Evolutionary conservation across 2,329 filamentous ascomycete genomes (phyloP).

Genomic region (Camptophora hylomeconis): DNA sequence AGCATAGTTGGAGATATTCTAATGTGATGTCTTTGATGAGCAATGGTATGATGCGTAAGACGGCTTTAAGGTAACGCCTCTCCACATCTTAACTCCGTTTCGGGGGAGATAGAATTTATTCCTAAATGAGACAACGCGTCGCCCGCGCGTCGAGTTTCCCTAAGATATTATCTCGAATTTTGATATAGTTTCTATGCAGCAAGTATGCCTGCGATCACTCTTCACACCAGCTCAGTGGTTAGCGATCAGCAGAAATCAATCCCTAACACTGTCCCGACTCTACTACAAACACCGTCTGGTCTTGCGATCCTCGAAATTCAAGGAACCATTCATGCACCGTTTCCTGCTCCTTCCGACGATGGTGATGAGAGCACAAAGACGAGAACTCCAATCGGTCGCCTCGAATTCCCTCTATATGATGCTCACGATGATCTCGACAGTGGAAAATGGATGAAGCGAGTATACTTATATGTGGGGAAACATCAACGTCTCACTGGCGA

Average conservation of each 20-base stretch:
- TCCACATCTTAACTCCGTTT: no score
- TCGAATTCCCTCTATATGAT: constrained; percentile 64
- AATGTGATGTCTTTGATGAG: no score
- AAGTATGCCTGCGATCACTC: constrained; percentile 33
- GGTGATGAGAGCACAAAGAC: not conserved
- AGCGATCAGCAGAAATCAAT: constrained; percentile 26
- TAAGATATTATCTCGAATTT: no score
- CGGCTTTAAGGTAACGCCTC: no score
- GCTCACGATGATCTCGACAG: constrained; percentile 38
- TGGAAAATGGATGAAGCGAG: constrained; percentile 76
- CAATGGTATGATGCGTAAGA: no score
- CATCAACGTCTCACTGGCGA: constrained; percentile 84
- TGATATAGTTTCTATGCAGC: no score
- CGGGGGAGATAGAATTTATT: no score
- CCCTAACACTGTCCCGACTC: constrained; percentile 66
- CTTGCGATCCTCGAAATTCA: constrained; percentile 86
- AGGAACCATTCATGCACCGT: constrained; percentile 69
- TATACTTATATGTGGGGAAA: constrained; percentile 76
- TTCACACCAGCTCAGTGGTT: no score
- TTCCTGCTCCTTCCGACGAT: constrained; percentile 12
- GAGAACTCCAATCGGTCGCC: constrained; percentile 49
- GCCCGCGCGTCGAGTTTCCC: no score
- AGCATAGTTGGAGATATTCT: no score
- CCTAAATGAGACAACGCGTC: no score
- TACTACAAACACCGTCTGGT: constrained; percentile 79